phyloP scores from a whole-genome alignment of 1,284 basidiomycete species.

The Singerocomus inundabilis region DNA sequence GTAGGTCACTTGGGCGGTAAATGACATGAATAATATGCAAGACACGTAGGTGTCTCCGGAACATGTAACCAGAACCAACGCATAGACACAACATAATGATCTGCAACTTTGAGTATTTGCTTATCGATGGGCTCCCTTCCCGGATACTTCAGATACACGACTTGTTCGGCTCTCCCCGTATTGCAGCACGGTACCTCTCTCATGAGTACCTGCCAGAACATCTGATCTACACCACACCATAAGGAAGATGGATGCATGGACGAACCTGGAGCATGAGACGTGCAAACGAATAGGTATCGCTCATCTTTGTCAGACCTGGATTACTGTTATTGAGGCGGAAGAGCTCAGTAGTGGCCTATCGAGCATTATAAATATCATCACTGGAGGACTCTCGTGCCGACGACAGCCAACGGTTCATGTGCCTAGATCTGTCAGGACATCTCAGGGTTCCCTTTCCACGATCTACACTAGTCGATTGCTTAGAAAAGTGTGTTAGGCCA shows the following conservation, averaged over 20 bases:
- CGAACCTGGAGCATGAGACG: slow-evolving; percentile 19
- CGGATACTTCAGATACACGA: slow-evolving; percentile 14
- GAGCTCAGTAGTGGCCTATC: slow-evolving; percentile 15
- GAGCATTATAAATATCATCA: slow-evolving; percentile 5
- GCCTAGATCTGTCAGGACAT: too few relatives aligned
- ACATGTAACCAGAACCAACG: slow-evolving; percentile 10
- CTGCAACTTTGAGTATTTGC: slow-evolving; percentile 6
- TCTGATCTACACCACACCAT: neutral
- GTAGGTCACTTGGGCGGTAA: too few relatives aligned
- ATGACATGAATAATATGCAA: too few relatives aligned
- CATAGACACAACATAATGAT: slow-evolving; percentile 9
- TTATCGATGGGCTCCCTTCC: slow-evolving; percentile 15
- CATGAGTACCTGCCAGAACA: slow-evolving; percentile 8
- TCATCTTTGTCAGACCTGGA: slow-evolving; percentile 10
- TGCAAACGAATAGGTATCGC: slow-evolving; percentile 16
- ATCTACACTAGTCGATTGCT: slow-evolving; percentile 1
- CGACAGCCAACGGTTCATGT: too few relatives aligned
- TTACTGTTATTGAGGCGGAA: slow-evolving; percentile 1
- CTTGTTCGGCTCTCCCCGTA: slow-evolving; percentile 11
- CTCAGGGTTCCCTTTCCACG: slow-evolving; percentile 2
- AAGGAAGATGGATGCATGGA: neutral
- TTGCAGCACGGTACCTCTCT: slow-evolving; percentile 11
- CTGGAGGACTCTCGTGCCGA: neutral
- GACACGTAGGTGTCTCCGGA: too few relatives aligned
- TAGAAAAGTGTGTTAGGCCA: neutral